A percentile compares a stretch with the other conserved stretches of the same genome.
These are phyloP conservation scores for Aeminium ludgeri DNA, from an alignment of 495 filamentous ascomycete species.

Conservation along the genomic window DNA sequence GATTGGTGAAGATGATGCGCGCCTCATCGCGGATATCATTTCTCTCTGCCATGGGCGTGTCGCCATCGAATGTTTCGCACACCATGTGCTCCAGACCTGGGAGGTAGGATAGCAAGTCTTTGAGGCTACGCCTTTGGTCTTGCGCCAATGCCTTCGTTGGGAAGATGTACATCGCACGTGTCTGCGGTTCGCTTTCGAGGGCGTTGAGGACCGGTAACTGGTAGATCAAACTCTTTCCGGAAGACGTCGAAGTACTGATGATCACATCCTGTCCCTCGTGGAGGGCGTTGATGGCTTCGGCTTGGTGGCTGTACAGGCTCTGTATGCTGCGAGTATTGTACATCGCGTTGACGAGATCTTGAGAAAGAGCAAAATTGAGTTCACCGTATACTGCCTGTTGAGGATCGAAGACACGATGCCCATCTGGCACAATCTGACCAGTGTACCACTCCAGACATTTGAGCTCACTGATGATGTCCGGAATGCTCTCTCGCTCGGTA, in stretches of 20 bases:
- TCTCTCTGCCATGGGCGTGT: slow-evolving; percentile 68
- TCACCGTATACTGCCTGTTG: slow-evolving; percentile 73
- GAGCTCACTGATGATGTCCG: slow-evolving; percentile 73
- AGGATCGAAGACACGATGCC: slow-evolving; percentile 81
- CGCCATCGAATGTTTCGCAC: slow-evolving; percentile 91
- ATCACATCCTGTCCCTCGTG: slow-evolving; percentile 76
- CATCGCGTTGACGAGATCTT: slow-evolving; percentile 81
- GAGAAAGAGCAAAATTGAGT: slow-evolving; percentile 69
- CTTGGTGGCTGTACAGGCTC: slow-evolving; percentile 82
- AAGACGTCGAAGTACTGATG: slow-evolving; percentile 85
- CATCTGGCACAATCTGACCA: slow-evolving; percentile 84
- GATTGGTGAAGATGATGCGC: slow-evolving; percentile 92
- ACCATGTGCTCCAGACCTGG: slow-evolving; percentile 52
- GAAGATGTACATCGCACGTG: slow-evolving; percentile 93
- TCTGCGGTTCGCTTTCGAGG: slow-evolving; percentile 57
- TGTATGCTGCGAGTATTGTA: slow-evolving; percentile 81
- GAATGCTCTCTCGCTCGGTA: slow-evolving; percentile 60
- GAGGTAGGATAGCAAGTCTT: slow-evolving; percentile 69
- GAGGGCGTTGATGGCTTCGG: slow-evolving; percentile 83
- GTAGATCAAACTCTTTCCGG: slow-evolving; percentile 92
- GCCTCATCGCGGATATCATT: slow-evolving; percentile 74
- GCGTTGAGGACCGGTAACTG: slow-evolving; percentile 85
- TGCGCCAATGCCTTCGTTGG: slow-evolving; percentile 95
- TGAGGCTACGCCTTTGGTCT: slow-evolving; percentile 79
- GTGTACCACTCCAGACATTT: slow-evolving; percentile 73